These are phyloP conservation scores for Saitozyma sp. DNA, from an alignment of 768 basidiomycete species.

Conservation along the genomic window DNA sequence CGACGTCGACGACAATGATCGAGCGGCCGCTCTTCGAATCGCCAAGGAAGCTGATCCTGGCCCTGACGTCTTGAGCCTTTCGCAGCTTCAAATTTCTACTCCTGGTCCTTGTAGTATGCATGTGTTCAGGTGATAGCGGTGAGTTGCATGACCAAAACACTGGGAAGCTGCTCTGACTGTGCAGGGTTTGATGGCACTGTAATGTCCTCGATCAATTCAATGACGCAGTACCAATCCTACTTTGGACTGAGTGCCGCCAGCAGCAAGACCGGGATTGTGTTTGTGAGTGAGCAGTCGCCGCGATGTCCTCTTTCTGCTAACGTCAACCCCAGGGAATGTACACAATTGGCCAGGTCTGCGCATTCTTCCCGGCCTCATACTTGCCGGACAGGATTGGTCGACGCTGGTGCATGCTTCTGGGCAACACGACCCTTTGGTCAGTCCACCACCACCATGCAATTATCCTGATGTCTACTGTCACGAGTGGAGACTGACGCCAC, in stretches of 20 bases:
- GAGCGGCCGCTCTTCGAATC: slow-evolving; percentile 17
- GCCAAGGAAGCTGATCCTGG: slow-evolving; percentile 27
- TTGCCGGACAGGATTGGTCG: slow-evolving; percentile 60
- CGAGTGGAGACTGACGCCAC: slow-evolving; percentile 1
- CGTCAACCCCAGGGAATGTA: slow-evolving; percentile 57
- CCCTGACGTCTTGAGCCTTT: not conserved
- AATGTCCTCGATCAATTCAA: slow-evolving; percentile 61
- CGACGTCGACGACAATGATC: no score
- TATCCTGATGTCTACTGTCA: no score
- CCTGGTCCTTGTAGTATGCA: slow-evolving; percentile 4
- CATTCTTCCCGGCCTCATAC: slow-evolving; percentile 50
- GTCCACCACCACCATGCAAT: no score
- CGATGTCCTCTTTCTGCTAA: not conserved
- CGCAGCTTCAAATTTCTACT: slow-evolving; percentile 6
- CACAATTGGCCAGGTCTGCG: slow-evolving; percentile 51
- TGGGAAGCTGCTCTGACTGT: no score
- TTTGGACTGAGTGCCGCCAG: slow-evolving; percentile 58
- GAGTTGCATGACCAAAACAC: slow-evolving; percentile 5
- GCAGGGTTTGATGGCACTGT: slow-evolving; percentile 63
- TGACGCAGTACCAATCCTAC: slow-evolving; percentile 57
- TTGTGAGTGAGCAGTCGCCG: slow-evolving; percentile 32
- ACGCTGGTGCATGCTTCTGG: slow-evolving; percentile 59
- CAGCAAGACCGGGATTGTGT: slow-evolving; percentile 55
- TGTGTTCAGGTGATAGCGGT: slow-evolving; percentile 21
- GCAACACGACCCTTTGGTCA: slow-evolving; percentile 57